A percentile compares a stretch with the other conserved stretches of the same genome.
phyloP scores from a whole-genome alignment of 352 stramenopile species.

The Phytophthora brassicae region DNA sequence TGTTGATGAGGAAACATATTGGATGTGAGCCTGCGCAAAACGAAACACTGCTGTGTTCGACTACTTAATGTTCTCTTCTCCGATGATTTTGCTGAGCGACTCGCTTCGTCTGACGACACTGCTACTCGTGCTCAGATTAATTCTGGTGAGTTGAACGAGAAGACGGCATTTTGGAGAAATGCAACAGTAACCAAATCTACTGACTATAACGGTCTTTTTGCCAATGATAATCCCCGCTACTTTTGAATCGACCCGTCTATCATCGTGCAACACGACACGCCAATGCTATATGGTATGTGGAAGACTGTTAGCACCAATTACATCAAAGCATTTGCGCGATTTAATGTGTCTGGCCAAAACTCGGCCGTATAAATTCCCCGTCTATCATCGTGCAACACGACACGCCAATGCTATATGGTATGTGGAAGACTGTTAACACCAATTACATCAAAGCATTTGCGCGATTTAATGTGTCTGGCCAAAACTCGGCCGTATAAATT shows the following conservation, averaged over 20 bases:
- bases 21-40: background rate
- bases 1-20: background rate
- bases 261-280: background rate
- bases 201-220: background rate
- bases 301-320: background rate
- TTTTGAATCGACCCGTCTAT: background rate
- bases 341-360: background rate
- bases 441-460: background rate
- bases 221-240: background rate
- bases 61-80: background rate
- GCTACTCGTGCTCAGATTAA: background rate
- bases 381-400: background rate
- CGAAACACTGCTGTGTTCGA: background rate
- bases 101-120: background rate
- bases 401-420: background rate
- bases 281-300: background rate
- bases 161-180: background rate
- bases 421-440: background rate
- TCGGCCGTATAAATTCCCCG: no score
- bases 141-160: background rate
- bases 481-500: no score
- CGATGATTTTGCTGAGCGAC: background rate
- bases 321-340: background rate
- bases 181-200: background rate
- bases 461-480: background rate